A percentile compares a stretch with the other conserved stretches of the same genome.
Evolutionary conservation across 2,329 filamentous ascomycete species (phyloP).

Genomic region (Pseudonectria foliicola): DNA sequence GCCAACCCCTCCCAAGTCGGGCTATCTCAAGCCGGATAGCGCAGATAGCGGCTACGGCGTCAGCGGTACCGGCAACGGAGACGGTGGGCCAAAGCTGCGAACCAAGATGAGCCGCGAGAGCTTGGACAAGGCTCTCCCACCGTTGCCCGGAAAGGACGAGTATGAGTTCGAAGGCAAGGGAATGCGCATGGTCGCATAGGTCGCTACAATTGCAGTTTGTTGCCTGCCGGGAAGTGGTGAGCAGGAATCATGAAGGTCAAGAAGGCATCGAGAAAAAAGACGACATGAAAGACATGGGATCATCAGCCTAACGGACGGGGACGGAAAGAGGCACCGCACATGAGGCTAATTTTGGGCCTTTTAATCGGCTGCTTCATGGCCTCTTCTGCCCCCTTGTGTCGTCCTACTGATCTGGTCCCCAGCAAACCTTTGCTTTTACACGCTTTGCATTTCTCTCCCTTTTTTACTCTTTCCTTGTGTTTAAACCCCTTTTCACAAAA

Average conservation of each 20-base stretch:
- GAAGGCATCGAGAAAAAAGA: conserved; percentile 16
- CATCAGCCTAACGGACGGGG: not conserved
- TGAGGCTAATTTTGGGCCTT: no score
- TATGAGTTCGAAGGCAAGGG: conserved; percentile 18
- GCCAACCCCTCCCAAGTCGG: conserved; percentile 27
- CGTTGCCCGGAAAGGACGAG: conserved; percentile 37
- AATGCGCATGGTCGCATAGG: conserved; percentile 27
- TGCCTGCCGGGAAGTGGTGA: conserved; percentile 15
- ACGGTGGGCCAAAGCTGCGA: conserved; percentile 26
- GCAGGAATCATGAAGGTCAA: conserved; percentile 11
- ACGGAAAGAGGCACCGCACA: no score
- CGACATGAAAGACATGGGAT: not conserved
- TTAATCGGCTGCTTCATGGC: no score
- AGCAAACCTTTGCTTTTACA: no score
- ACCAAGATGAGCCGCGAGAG: conserved; percentile 45
- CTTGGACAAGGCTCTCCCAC: conserved; percentile 53
- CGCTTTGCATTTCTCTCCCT: conserved; percentile 10
- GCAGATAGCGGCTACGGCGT: conserved; percentile 42
- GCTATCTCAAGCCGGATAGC: conserved; percentile 35
- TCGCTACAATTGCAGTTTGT: conserved; percentile 13
- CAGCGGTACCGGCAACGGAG: conserved; percentile 25
- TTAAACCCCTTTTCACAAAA: no score
- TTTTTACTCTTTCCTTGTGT: conserved; percentile 11
- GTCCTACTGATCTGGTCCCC: no score
- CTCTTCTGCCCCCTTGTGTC: no score